Conservation (phyloP, 2,329 filamentous ascomycete genomes). For the Alternaria tenuissima region DNA sequence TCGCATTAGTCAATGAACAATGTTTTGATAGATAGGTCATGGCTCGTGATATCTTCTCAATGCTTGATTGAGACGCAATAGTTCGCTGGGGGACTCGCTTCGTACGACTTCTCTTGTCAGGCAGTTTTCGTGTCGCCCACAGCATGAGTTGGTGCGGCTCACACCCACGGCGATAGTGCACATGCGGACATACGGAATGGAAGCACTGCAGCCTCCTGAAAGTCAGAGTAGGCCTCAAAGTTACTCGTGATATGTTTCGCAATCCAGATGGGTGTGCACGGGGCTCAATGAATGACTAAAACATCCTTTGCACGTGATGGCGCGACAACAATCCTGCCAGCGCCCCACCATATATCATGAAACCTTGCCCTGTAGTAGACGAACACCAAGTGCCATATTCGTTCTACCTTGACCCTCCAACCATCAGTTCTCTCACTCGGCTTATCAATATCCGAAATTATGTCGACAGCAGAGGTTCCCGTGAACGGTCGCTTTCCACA, state of each 20-base stretch:
- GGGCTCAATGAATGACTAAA: not conserved
- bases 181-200: fast-evolving
- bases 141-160: not conserved
- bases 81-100: not conserved
- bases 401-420: not conserved
- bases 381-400: no score
- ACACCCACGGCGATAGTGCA: not conserved
- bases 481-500: not conserved
- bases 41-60: not conserved
- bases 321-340: not conserved
- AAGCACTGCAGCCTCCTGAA: not conserved
- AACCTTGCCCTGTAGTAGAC: no score
- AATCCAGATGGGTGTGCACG: not conserved
- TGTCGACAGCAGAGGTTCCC: not conserved
- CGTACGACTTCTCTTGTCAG: not conserved
- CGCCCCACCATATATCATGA: not conserved
- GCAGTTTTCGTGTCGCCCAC: not conserved
- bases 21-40: not conserved
- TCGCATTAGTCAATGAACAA: not conserved
- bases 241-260: not conserved
- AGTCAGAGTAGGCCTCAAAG: fast-evolving
- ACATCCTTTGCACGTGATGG: not conserved
- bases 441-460: not conserved
- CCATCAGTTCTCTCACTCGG: not conserved
- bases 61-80: not conserved